These are phyloP conservation scores for Peronospora tabacina DNA, from an alignment of 352 stramenopile species.

Conservation along the genomic window DNA sequence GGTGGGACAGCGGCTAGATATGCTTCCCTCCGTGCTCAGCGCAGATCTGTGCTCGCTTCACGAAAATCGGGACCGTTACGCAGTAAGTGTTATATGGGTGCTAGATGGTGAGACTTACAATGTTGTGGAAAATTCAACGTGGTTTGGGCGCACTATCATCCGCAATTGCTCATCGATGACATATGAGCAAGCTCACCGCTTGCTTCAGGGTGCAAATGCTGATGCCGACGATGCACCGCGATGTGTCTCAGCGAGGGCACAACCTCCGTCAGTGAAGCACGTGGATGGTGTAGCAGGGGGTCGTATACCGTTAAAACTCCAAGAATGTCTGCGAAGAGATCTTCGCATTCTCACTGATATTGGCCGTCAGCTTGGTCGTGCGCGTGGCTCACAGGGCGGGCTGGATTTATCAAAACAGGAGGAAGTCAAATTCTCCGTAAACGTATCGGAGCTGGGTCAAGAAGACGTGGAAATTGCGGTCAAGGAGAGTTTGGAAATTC, in stretches of 20 bases:
- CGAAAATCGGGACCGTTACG: slow-evolving; percentile 80
- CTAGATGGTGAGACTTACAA: slow-evolving; percentile 62
- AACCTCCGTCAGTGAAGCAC: slow-evolving; percentile 8
- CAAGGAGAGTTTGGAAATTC: slow-evolving; percentile 90
- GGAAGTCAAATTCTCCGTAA: slow-evolving; percentile 82
- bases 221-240: slow-evolving; percentile 35
- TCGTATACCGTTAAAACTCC: slow-evolving; percentile 46
- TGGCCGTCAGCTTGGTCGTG: slow-evolving; percentile 45
- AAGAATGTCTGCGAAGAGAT: slow-evolving; percentile 47
- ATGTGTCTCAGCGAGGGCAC: slow-evolving; percentile 1
- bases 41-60: slow-evolving; percentile 89
- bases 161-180: slow-evolving; percentile 89
- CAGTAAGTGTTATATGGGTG: slow-evolving; percentile 90
- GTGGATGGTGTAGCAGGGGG: slow-evolving; percentile 53
- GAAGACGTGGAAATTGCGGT: slow-evolving; percentile 79
- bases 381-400: slow-evolving; percentile 56
- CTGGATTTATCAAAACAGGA: slow-evolving; percentile 77
- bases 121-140: slow-evolving; percentile 50
- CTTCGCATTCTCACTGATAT: slow-evolving; percentile 59
- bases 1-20: slow-evolving; percentile 90
- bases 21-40: slow-evolving; percentile 87
- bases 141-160: slow-evolving; percentile 93
- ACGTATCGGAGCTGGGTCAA: slow-evolving; percentile 55
- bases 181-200: slow-evolving; percentile 74
- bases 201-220: slow-evolving; percentile 59